Base-by-base conservation (phyloP, 2,329 filamentous ascomycete species). In the Venturia nashicola region DNA sequence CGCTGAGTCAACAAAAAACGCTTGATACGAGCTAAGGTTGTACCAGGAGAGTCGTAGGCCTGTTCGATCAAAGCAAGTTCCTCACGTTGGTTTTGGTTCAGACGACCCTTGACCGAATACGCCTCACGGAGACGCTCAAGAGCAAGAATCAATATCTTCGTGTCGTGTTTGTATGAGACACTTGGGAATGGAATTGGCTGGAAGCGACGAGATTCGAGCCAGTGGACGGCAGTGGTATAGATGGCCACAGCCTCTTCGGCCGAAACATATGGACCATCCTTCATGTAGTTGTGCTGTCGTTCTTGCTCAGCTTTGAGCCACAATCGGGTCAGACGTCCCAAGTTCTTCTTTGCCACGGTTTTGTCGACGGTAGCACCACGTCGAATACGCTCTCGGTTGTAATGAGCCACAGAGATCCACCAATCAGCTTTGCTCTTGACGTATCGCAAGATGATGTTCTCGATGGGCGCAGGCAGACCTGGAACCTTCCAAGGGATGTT, bases 401-500 rank as follows among this genome's bases (percentile, higher is more conserved):
- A 99, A 74, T 99, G 94, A 12, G 94, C 94, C 40, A 99, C 95
- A 27, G 92, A 97, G 66, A 99, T 93, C 94, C 94, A 99, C 95
- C 94, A 99, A 74, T 99, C 94, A 20, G 94, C 94, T 81, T 99
- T 99, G 69, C 91, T 93, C 81, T 99, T 99, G 70, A 99, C 95
- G 70, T 99, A 99, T 71, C 94, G 89, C 67, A 99, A 81, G 71
- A 99, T 99, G 70, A 99, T 96, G 72, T 97, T 99, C 77, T 99
- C 94, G 67, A 99, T 97, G 0, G 94, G 93, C 16, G 95, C 95
- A 48, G 94, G 94, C 66, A 99, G 77, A 44, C 94, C 95, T 61
- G 94, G 94, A 2, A 99, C 94, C 79, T 99, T 99, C 94, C 94
- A 99, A 0, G 94, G 94, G 69, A 99, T 99, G 72, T 99, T 99